These are phyloP conservation scores for Boletus subparvulus DNA, from an alignment of 768 basidiomycete genomes.

Conservation along the genomic window DNA sequence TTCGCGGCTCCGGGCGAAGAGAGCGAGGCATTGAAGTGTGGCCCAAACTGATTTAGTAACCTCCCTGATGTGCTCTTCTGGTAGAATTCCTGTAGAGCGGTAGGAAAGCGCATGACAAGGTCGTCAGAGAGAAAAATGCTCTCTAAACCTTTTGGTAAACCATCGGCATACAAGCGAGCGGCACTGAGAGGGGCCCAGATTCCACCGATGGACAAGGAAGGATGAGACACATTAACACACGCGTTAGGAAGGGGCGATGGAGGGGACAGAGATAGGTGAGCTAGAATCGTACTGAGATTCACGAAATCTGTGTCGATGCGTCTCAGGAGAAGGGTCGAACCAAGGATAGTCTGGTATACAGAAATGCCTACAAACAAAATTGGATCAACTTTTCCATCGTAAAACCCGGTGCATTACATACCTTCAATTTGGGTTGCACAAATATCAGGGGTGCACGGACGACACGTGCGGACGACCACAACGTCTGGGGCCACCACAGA, in stretches of 20 bases:
- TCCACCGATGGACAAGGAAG: slow-evolving; percentile 54
- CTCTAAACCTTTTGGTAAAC: slow-evolving; percentile 35
- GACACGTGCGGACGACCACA: slow-evolving; percentile 62
- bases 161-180: slow-evolving; percentile 44
- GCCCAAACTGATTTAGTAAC: slow-evolving; percentile 59
- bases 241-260: slow-evolving; percentile 40
- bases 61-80: slow-evolving; percentile 46
- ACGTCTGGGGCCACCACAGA: slow-evolving; percentile 23
- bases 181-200: slow-evolving; percentile 69
- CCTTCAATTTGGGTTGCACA: slow-evolving; percentile 72
- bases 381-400: slow-evolving; percentile 7
- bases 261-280: slow-evolving; percentile 36
- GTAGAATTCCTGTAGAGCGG: slow-evolving; percentile 58
- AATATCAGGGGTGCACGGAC: slow-evolving; percentile 60
- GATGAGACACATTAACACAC: slow-evolving; percentile 51
- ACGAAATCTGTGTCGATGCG: slow-evolving; percentile 81
- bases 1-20: slow-evolving; percentile 1
- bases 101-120: slow-evolving; percentile 62
- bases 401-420: slow-evolving; percentile 29
- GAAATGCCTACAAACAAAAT: slow-evolving; percentile 54
- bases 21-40: slow-evolving; percentile 53
- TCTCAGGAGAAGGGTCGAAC: slow-evolving; percentile 55
- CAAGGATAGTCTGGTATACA: slow-evolving; percentile 69
- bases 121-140: slow-evolving; percentile 61
- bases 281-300: slow-evolving; percentile 55